Base-by-base conservation (phyloP, 768 basidiomycete genomes). In the Lyophyllum semitale region DNA sequence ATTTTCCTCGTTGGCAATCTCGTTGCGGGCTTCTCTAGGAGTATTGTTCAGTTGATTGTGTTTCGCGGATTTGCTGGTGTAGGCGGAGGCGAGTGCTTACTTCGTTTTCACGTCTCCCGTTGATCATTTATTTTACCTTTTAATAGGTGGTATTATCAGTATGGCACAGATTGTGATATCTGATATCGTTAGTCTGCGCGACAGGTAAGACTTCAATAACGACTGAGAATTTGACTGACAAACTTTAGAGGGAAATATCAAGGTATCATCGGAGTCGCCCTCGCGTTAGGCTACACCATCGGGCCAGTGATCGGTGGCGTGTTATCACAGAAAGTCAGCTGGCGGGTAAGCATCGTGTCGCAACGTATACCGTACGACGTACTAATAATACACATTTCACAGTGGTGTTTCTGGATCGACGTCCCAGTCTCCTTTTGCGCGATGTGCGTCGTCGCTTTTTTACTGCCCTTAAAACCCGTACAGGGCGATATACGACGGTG, bases 221-320 rank as follows among this genome's bases (percentile, higher is more conserved):
- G n/a, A n/a, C n/a, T n/a, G n/a, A n/a, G n/a, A n/a, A n/a, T n/a
- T n/a, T n/a, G n/a, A n/a, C n/a, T n/a, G n/a, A n/a, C n/a, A n/a
- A n/a, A n/a, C n/a, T n/a, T n/a, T n/a, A 85, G 84, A 58, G 88
- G 88, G 23, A 90, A 90, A 70, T 91, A 89, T 62, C 87, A 89
- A 61, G 89, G 89, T 1, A 86, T 90, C 32, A 84, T 87, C 20
- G 83, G 84, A 3, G 82, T 77, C 4, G 70, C 77, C 8, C 68
- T 77, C 18, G 84, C 84, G 1, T 68, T 86, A 11, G 84, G 87
- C 3, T 88, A 84, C 61, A 79, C 82, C 0, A 74, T 87, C 4
- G 88, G 89, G 0, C 89, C 89, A 0, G 72, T 88, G 0, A 72
- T 90, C 4, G 89, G 89, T 5, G 88, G 89, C 50, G 78, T 78